Evolutionary conservation across 768 basidiomycete genomes (phyloP).

Genomic region (Lactifluus rugatus): DNA sequence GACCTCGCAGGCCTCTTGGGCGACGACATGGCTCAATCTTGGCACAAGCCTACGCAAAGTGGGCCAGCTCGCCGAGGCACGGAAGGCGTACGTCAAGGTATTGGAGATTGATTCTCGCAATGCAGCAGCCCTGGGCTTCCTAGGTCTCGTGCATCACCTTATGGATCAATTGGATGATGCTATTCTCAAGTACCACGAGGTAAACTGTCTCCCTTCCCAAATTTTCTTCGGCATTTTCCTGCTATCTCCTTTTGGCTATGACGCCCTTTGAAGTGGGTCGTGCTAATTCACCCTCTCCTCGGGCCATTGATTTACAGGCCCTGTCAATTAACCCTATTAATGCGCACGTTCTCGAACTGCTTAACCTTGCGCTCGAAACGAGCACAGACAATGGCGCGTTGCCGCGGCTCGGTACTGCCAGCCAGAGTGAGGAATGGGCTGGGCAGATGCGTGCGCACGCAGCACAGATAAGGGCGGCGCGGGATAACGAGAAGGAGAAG

Average conservation of each 20-base stretch:
- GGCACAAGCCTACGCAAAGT: slow-evolving; percentile 82
- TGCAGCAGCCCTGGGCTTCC: slow-evolving; percentile 69
- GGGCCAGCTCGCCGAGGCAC: slow-evolving; percentile 52
- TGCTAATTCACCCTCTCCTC: neutral
- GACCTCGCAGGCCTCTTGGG: slow-evolving; percentile 77
- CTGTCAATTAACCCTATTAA: slow-evolving; percentile 79
- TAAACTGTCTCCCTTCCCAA: slow-evolving; percentile 27
- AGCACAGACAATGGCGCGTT: slow-evolving; percentile 14
- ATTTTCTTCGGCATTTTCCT: neutral
- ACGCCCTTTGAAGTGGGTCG: neutral
- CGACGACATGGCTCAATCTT: slow-evolving; percentile 83
- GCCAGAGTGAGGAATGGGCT: slow-evolving; percentile 14
- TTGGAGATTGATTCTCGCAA: slow-evolving; percentile 82
- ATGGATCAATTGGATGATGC: slow-evolving; percentile 65
- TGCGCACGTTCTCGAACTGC: slow-evolving; percentile 65
- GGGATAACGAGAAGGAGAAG: slow-evolving; percentile 6
- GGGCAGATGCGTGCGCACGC: slow-evolving; percentile 16
- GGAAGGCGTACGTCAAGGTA: slow-evolving; percentile 63
- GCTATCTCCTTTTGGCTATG: slow-evolving; percentile 1
- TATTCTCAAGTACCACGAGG: slow-evolving; percentile 90
- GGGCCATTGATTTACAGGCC: slow-evolving; percentile 35
- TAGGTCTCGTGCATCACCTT: slow-evolving; percentile 84
- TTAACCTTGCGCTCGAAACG: slow-evolving; percentile 67
- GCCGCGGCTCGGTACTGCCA: neutral
- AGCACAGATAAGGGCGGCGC: neutral